A percentile compares a stretch with the other conserved stretches of the same genome.
phyloP scores from a whole-genome alignment of 345 rosid genomes.

The Melastoma malabathricum region DNA sequence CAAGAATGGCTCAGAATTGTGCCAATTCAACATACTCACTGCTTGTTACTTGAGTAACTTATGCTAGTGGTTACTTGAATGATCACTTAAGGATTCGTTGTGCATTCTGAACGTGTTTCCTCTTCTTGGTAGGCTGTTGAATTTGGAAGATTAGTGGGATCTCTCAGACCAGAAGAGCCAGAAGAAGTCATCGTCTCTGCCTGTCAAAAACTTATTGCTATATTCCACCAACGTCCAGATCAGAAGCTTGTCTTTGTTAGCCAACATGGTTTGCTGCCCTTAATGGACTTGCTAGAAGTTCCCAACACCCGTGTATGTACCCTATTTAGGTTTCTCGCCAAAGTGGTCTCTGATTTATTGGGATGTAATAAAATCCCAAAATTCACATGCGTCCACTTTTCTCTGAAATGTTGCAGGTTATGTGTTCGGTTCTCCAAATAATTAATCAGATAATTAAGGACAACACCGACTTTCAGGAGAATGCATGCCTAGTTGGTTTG shows the following conservation, averaged over 20 bases:
- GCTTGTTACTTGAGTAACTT: no score
- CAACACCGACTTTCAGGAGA: slow-evolving; percentile 79
- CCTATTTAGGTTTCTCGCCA: slow-evolving; percentile 1
- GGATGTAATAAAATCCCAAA: slow-evolving; percentile 1
- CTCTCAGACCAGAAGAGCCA: slow-evolving; percentile 66
- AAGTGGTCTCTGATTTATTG: neutral
- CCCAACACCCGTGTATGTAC: slow-evolving; percentile 67
- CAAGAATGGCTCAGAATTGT: neutral
- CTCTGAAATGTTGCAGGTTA: slow-evolving; percentile 46
- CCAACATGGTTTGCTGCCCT: slow-evolving; percentile 88
- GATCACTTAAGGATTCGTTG: no score
- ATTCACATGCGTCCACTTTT: neutral
- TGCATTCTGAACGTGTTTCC: slow-evolving; percentile 9
- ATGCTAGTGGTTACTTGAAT: no score
- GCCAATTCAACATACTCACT: neutral
- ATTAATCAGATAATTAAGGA: slow-evolving; percentile 75
- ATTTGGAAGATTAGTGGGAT: slow-evolving; percentile 71
- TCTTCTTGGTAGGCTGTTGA: slow-evolving; percentile 70
- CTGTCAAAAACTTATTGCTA: slow-evolving; percentile 61
- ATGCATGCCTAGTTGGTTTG: slow-evolving; percentile 96
- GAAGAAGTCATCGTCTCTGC: slow-evolving; percentile 87
- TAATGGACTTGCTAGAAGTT: slow-evolving; percentile 78
- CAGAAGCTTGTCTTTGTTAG: slow-evolving; percentile 76
- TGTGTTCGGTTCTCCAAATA: slow-evolving; percentile 77
- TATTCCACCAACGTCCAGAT: slow-evolving; percentile 85